Conservation (phyloP, 192 early-diverging fungal genomes). For the Chytriomyces confervae region DNA sequence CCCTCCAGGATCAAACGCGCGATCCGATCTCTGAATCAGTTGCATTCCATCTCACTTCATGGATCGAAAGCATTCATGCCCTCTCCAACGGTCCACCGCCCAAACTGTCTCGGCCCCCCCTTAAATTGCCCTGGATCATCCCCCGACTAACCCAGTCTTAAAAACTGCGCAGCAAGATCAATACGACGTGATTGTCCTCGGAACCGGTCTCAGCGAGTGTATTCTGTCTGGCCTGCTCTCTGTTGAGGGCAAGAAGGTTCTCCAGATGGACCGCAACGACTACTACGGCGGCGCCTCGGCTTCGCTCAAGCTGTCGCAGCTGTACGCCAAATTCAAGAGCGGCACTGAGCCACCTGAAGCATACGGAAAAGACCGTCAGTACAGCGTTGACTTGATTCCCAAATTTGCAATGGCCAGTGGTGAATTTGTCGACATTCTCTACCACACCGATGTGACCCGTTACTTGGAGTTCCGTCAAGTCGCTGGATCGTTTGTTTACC, state of each 20-base stretch:
- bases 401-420: conserved; percentile 99
- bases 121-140: neutral
- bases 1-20: no score
- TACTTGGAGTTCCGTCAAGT: conserved; percentile 98
- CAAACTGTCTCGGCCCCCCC: neutral
- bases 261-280: conserved; percentile 62
- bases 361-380: conserved; percentile 87
- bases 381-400: conserved; percentile 96
- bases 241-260: conserved; percentile 54
- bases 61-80: no score
- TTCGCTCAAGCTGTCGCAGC: conserved; percentile 86
- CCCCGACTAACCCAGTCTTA: neutral
- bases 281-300: conserved; percentile 94
- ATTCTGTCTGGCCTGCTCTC: conserved; percentile 53
- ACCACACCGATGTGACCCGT: conserved; percentile 96
- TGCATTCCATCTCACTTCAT: no score
- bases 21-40: no score
- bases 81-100: neutral
- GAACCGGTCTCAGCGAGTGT: conserved; percentile 54
- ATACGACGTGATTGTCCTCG: conserved; percentile 47
- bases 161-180: neutral
- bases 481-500: conserved; percentile 89
- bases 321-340: conserved; percentile 35
- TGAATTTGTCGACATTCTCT: conserved; percentile 94
- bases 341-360: conserved; percentile 55